phyloP scores from a whole-genome alignment of 805 yeast species.

The Candida arabinofermentans region DNA sequence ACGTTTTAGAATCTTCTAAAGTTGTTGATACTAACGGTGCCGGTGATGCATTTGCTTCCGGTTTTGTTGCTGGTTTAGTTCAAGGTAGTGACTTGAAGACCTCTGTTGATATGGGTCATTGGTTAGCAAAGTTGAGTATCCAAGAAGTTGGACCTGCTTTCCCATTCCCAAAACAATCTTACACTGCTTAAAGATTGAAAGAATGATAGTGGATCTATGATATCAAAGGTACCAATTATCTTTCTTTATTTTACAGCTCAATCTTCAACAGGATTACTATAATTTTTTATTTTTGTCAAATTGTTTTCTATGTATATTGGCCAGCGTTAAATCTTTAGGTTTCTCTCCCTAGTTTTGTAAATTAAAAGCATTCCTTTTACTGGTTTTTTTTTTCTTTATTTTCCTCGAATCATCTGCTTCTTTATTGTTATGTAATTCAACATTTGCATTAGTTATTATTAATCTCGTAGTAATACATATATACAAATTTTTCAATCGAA shows the following conservation, averaged over 20 bases:
- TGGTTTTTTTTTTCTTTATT: not conserved
- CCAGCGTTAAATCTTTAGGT: not conserved
- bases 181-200: constrained; percentile 22
- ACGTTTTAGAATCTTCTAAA: constrained; percentile 59
- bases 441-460: constrained; percentile 7
- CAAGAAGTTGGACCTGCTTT: constrained; percentile 94
- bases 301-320: not conserved
- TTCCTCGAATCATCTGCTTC: not conserved
- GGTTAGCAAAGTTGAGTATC: constrained; percentile 90
- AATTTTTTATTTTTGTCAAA: not conserved
- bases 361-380: too few species aligned
- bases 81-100: constrained; percentile 59
- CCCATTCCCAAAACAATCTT: constrained; percentile 72
- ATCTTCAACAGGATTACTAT: constrained; percentile 4
- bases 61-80: constrained; percentile 86
- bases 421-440: constrained; percentile 6
- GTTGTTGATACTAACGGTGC: constrained; percentile 97
- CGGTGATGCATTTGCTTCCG: constrained; percentile 98
- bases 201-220: not conserved
- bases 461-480: not conserved
- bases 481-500: not conserved
- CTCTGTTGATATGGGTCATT: constrained; percentile 81
- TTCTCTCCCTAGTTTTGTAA: not conserved
- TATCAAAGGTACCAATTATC: not conserved
- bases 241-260: not conserved